phyloP scores from a whole-genome alignment of 2,329 filamentous ascomycete species.

The Claviceps sp. region DNA sequence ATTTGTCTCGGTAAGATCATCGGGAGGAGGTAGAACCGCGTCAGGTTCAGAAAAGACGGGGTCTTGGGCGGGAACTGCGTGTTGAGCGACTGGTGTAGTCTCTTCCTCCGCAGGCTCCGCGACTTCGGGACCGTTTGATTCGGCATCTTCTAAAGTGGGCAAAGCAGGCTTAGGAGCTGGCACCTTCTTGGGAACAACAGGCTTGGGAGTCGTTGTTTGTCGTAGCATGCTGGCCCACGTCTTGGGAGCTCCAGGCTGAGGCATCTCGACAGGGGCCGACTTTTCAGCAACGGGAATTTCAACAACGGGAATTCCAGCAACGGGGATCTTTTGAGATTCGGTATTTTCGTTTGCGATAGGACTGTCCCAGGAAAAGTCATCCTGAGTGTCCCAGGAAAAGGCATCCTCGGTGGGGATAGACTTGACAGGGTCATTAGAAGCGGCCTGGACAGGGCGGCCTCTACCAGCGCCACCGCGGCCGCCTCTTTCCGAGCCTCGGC shows the following conservation, averaged over 20 bases:
- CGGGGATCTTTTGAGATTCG: no score
- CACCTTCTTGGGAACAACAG: conserved; percentile 12
- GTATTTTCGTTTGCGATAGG: no score
- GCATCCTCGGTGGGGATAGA: conserved; percentile 62
- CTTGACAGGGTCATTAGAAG: conserved; percentile 49
- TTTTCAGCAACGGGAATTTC: conserved; percentile 17
- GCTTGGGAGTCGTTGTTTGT: conserved; percentile 43
- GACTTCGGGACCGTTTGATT: conserved; percentile 21
- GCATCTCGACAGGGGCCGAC: conserved; percentile 22
- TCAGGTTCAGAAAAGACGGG: conserved; percentile 31
- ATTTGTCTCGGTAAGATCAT: conserved; percentile 81
- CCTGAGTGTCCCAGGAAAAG: conserved; percentile 28
- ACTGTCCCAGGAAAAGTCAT: no score
- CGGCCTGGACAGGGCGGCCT: conserved; percentile 43
- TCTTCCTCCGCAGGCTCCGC: conserved; percentile 22
- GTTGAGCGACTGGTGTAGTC: conserved; percentile 20
- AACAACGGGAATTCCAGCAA: no score
- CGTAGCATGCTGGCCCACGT: conserved; percentile 68
- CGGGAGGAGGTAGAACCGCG: conserved; percentile 51
- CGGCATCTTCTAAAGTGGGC: conserved; percentile 19
- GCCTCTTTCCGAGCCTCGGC: conserved; percentile 49
- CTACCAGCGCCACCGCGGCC: conserved; percentile 40
- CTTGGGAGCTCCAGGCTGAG: conserved; percentile 32
- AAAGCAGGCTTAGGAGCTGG: conserved; percentile 26
- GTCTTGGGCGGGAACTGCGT: conserved; percentile 13